Evolutionary conservation across 768 basidiomycete genomes (phyloP), one percentile per base, ranked within the genome.

Genomic region (Psilocybe subaeruginosa): DNA sequence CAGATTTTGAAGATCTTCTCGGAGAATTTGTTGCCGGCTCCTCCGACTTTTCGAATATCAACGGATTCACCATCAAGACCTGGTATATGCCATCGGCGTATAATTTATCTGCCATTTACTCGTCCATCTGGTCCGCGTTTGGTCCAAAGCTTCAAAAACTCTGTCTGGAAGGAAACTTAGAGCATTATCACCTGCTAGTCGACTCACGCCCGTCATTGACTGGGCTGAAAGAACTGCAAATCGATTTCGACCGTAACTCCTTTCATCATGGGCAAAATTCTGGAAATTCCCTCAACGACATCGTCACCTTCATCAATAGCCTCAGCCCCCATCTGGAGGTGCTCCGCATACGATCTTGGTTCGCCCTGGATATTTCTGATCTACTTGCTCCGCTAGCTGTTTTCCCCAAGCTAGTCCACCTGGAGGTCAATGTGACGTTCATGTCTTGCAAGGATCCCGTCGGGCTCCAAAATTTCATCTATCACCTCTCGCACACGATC

Each of bases 321-420:
- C 17, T 54, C 29, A 53, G 59, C 46, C 14, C 59, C 35, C 59
- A 48, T 47, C 59, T 60, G 12, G 59, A 60, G 31, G 51, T 52
- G 43, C 45, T 60, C 12, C 30, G 17, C 31, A 52, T 59, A n/a
- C 41, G 33, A 29, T 39, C 59, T 4, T 23, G 14, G 37, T 31
- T 47, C 17, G 33, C 35, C 3, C 12, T 54, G 51, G 52, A 60
- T 31, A 46, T 60, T 17, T 60, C 59, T 46, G 52, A 54, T 49
- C 29, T 52, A 12, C 53, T 60, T 30, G 51, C 59, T 12, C 51
- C 35, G 45, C 41, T 60, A 14, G 31, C 43, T 11, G 8, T 46
- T 27, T 39, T 60, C 33, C 59, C 59, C 39, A 30, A 35, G 33
- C 45, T 48, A 17, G 19, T 46, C 27, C 54, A 56, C 14, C 39